Evolutionary conservation across 306 rosid species (phyloP), one percentile per base, ranked within the genome.

Genomic region (Elaeagnus macrophylla): DNA sequence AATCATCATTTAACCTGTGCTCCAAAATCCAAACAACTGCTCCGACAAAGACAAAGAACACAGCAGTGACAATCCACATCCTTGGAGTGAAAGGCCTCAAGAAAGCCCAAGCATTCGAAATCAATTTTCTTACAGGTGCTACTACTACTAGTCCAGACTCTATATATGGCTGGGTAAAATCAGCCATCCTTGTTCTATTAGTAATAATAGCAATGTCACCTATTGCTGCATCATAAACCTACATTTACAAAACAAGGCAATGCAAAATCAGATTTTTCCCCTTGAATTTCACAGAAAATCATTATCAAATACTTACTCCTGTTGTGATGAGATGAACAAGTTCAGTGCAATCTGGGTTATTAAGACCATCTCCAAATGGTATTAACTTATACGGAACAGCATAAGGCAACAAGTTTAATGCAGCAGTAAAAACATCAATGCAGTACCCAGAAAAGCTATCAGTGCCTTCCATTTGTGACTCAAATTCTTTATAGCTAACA

Each of bases 131-230:
- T 12, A 88, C 77, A 2, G 88, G 88, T 6, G 89, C 96, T 32
- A 93, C 89, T 13, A 93, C 94, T 18, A 86, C 99, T 14, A 93
- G 76, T 53, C 99, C 99, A 50, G 99, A 87, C 76, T 88, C 99
- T 9, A 87, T 56, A 53, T 60, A 93, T 49, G 99, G 99, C 72
- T 93, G 96, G 32, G 96, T 84, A 73, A 93, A 93, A 75, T 93
- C 99, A 19, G 65, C 99, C 84, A 87, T 65, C 72, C 58, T 84
- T 52, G 96, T 93, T 72, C 99, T 72, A 53, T 75, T 57, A 9
- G 96, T 93, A 48, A 80, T 80, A 36, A 93, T 93, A 19, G 99
- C 79, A 67, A 93, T 77, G 79, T 87, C 96, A 40, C 99, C 96
- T 39, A 88, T 75, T 10, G 85, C 96, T 51, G 81, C 96, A 59